Evolutionary conservation across 2,329 filamentous ascomycete species (phyloP), one percentile per base, ranked within the genome.

Genomic region (Ascochyta viciae-villosae): DNA sequence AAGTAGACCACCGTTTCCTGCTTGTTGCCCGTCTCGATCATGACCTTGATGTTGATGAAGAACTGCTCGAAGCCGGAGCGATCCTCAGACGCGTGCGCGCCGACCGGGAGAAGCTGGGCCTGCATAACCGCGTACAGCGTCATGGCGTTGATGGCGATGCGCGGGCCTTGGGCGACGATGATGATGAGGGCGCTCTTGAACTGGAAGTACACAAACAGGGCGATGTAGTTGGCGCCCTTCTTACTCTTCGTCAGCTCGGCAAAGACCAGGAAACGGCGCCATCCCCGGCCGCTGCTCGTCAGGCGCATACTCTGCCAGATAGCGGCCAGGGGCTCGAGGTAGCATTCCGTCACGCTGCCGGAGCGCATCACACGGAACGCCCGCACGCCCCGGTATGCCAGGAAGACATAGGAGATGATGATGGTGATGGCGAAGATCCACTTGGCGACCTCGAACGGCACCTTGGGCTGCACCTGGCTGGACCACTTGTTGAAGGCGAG

Each of bases 401-500:
- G 83, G 63, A 98, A 90, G 62, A 92, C 80, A 74, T 94, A 93
- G 9, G 93, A 98, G 33, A 95, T 82, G 61, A 98, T 89, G 72
- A 99, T 98, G 74, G 93, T 96, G 52, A 87, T 85, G 26, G 91
- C 89, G 74, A 98, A 99, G 74, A 99, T 93, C 92, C 93, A 97
- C 79, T 95, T 96, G 12, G 92, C 90, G 50, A 94, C 85, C 44
- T 86, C 80, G 70, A 96, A 87, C 3, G 87, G 85, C 62, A 98
- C 89, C 37, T 85, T 84, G 1, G 92, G 92, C 65, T 91, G 79
- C 65, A 98, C 89, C 64, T 91, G 84, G 49, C 90, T 91, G 1
- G 91, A 91, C 93, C 93, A 98, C 57, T 87, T 87, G 78, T 96
- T 87, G 78, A 96, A 97, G 52, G 85, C 90, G 46, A 99, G 84